These are phyloP conservation scores for Tolypocladium nubicola DNA, from an alignment of 2,329 filamentous ascomycete species.

Conservation along the genomic window DNA sequence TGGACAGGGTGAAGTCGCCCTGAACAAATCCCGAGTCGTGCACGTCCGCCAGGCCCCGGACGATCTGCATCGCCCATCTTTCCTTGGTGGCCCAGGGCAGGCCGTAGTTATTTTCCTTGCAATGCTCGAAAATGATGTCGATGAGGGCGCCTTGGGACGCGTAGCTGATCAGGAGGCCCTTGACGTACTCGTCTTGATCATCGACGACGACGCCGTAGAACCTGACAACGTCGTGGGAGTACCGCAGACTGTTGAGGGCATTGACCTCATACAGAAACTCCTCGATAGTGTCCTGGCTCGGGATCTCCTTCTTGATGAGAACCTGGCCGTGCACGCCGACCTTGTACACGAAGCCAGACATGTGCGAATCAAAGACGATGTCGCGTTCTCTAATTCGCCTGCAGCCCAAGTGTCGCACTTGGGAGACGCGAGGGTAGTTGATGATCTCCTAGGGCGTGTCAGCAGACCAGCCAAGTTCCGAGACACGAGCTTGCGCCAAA, in stretches of 20 bases:
- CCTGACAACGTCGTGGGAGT: conserved; percentile 67
- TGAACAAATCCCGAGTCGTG: conserved; percentile 96
- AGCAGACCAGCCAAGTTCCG: neutral
- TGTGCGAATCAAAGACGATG: conserved; percentile 77
- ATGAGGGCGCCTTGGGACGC: conserved; percentile 81
- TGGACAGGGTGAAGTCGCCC: conserved; percentile 93
- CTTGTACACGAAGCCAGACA: conserved; percentile 97
- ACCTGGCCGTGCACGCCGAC: conserved; percentile 57
- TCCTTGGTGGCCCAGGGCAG: conserved; percentile 64
- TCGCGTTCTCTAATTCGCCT: conserved; percentile 59
- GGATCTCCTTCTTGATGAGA: conserved; percentile 97
- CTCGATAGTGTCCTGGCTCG: conserved; percentile 86
- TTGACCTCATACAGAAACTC: conserved; percentile 98
- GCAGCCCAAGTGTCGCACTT: conserved; percentile 64
- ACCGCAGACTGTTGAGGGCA: conserved; percentile 68
- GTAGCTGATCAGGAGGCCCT: conserved; percentile 81
- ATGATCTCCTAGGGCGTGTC: conserved; percentile 60
- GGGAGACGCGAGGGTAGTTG: conserved; percentile 62
- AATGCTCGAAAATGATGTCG: conserved; percentile 77
- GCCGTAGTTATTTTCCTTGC: conserved; percentile 43
- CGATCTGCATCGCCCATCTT: conserved; percentile 85
- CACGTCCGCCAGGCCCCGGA: conserved; percentile 80
- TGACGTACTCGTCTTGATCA: conserved; percentile 73
- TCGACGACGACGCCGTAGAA: conserved; percentile 86
- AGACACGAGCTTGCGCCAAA: neutral